Evolutionary conservation across 192 early-diverging fungal genomes (phyloP), one percentile per base, ranked within the genome.

Genomic region (Mortierella claussenii): DNA sequence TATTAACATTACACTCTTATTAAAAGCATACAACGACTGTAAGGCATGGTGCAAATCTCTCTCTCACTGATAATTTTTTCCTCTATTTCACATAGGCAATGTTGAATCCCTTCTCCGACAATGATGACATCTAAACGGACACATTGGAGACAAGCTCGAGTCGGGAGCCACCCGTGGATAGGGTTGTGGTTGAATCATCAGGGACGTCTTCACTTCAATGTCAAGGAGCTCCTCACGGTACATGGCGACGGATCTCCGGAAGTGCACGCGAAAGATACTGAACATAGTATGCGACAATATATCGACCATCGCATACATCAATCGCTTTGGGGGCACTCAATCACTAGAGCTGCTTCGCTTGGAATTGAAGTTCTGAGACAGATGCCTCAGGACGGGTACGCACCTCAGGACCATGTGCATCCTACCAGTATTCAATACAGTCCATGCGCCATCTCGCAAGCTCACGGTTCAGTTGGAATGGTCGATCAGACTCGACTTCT

Each of bases 241-340:
- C 6, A 13, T 46, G 2, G 55, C 44, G 24, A 26, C 28, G 7
- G 15, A 32, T 52, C 31, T 0, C 60, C 48, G 28, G n/a, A 49
- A 21, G n/a, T 42, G 0, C 56, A 58, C 10, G 42, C 42, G 6
- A n/a, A 60, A 60, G 26, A 30, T 42, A 13, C 33, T 69, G 13
- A 30, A 53, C 54, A 48, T 67, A n/a, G 49, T 36, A 18, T 61
- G 65, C 53, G 73, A 78, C 74, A 78, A 78, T 33, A 62, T 47
- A 1, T 64, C 66, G 10, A 68, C 76, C 15, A 63, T 69, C 13
- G 65, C 76, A 8, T 68, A 79, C 48, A 34, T 69, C 32, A 69
- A 69, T 60, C 51, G 61, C 20, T 79, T 66, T 24, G 75, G 66
- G 17, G 75, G 75, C 15, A 61, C 73, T 15, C 30, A 48, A 6